Evolutionary conservation across 257 asterid species (phyloP).

Genomic region (Solanum chiquidenum): DNA sequence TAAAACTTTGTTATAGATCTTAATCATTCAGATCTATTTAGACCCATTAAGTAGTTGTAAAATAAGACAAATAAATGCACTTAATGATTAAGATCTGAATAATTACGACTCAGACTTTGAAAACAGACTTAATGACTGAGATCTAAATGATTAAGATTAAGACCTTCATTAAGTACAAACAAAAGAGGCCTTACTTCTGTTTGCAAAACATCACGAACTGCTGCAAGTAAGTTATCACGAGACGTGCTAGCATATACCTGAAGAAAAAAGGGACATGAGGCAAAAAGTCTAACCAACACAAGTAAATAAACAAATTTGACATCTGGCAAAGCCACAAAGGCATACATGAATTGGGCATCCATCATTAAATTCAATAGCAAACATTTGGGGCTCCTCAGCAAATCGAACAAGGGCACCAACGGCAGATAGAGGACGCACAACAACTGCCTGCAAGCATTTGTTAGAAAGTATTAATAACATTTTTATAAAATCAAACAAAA

Average conservation of each 20-base stretch:
- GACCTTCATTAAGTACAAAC: background rate
- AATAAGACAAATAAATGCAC: background rate
- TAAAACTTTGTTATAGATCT: background rate
- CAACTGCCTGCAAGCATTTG: slow-evolving; percentile 70
- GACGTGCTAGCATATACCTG: slow-evolving; percentile 99
- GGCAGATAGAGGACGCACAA: slow-evolving; percentile 83
- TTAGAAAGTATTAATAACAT: slow-evolving; percentile 1
- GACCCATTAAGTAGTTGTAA: background rate
- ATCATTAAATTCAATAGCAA: slow-evolving; percentile 92
- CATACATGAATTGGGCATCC: slow-evolving; percentile 97
- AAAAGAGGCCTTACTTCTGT: slow-evolving; percentile 49
- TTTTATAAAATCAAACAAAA: slow-evolving; percentile 3
- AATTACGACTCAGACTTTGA: background rate
- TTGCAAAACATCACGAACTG: slow-evolving; percentile 89
- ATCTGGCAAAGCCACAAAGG: slow-evolving; percentile 8
- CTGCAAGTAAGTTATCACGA: slow-evolving; percentile 94
- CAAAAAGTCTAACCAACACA: background rate
- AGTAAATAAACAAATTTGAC: slow-evolving; percentile 5
- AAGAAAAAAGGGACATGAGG: slow-evolving; percentile 16
- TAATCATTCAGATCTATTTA: background rate
- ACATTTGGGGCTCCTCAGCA: slow-evolving; percentile 99
- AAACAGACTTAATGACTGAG: background rate
- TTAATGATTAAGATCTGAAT: background rate
- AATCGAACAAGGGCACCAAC: slow-evolving; percentile 94
- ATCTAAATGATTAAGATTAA: background rate